Evolutionary conservation across 805 yeast species (phyloP), one percentile per base, ranked within the genome.

Genomic region (Ogataea methylovora): DNA sequence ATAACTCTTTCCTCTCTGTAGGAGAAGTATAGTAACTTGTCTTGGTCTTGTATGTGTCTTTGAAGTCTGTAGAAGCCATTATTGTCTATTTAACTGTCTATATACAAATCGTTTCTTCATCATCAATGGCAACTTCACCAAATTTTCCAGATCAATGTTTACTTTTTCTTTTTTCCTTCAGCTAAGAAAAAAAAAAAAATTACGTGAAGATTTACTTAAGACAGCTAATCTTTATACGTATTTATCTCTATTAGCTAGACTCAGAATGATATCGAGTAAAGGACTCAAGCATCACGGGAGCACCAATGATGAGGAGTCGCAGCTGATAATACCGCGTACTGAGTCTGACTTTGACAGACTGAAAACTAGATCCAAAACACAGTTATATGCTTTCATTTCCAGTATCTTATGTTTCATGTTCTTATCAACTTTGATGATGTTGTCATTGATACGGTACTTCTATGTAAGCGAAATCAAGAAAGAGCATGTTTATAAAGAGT

Each of bases 391-490:
- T 8, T 12, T 42, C 5, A 33, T 39, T 4, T 47, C 54, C 11
- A 38, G 38, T 21, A 28, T 49, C 11, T 50, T 46, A 29, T 43
- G 51, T 20, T 41, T 47, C 21, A 15, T 51, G 7, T 51, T 54
- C 22, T 43, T 55, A n/a, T 15, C 47, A 4, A 27, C 50, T 1
- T 36, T 55, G 30, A 50, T 54, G 56, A 16, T 29, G 5, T 20
- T 43, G 15, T 56, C 60, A 9, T 20, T 51, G 13, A n/a, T 42
- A 1, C 36, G 44, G 12, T 30, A 48, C 29, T 15, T 42, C n/a
- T 45, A 36, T 30, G 29, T 30, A 13, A 39, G 25, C 2, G 29
- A 40, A 18, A 30, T 48, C 19, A 24, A 26, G n/a, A 17, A 30
- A 12, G 40, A 38, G 11, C 40, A 39, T 27, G 28, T 17, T 9